Evolutionary conservation across 1,284 basidiomycete species (phyloP).

Genomic region (Austroboletus novae-zelandiae): DNA sequence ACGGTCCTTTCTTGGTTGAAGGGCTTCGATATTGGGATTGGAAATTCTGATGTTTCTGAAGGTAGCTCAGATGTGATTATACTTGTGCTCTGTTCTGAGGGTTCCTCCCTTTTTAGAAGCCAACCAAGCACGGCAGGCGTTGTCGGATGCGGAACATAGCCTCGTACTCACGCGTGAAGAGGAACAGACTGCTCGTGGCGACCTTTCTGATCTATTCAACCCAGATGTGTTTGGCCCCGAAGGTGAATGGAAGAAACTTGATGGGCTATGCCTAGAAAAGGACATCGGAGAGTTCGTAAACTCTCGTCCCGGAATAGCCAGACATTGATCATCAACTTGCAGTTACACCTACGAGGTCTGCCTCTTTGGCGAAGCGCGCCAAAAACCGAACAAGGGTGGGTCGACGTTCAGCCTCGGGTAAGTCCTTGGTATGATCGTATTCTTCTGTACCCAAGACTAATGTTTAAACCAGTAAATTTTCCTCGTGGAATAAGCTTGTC

Average conservation of each 20-base stretch:
- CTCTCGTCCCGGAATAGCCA: neutral
- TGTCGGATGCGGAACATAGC: constrained; percentile 57
- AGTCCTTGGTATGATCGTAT: constrained; percentile 24
- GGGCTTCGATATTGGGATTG: constrained; percentile 60
- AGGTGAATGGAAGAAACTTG: constrained; percentile 96
- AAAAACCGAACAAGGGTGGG: constrained; percentile 86
- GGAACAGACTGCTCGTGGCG: constrained; percentile 47
- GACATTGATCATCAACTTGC: constrained; percentile 8
- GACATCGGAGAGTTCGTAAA: constrained; percentile 83
- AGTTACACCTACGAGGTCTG: constrained; percentile 98
- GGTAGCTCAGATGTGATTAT: constrained; percentile 35
- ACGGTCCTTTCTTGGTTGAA: constrained; percentile 64
- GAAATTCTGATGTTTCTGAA: constrained; percentile 36
- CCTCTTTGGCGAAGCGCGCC: constrained; percentile 84
- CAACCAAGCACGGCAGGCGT: constrained; percentile 60
- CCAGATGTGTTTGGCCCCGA: constrained; percentile 71
- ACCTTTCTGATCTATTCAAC: constrained; percentile 63
- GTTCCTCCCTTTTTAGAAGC: constrained; percentile 38
- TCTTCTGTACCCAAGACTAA: constrained; percentile 3
- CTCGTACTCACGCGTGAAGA: constrained; percentile 48
- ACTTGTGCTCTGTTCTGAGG: constrained; percentile 1
- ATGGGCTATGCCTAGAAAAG: constrained; percentile 77
- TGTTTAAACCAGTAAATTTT: constrained; percentile 57
- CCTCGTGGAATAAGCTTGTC: constrained; percentile 69
- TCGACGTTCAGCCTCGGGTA: constrained; percentile 84